Evolutionary conservation across 148 eudicot genomes (phyloP).

Genomic region (Salicornia ramosissima): DNA sequence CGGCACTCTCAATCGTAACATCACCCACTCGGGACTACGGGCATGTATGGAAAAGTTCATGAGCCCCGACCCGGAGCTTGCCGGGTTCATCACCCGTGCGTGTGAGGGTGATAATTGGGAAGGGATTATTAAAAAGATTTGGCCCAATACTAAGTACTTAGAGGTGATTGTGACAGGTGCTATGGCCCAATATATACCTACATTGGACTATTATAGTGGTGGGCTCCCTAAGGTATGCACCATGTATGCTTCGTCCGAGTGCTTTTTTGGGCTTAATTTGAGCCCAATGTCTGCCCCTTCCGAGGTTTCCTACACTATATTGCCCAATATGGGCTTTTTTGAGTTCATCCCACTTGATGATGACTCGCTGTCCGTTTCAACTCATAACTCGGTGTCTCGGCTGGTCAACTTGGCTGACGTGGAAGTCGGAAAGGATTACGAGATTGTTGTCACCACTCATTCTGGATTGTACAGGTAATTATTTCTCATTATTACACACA

Average conservation of each 20-base stretch:
- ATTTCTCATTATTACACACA: too few species aligned
- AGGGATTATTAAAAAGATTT: conserved; percentile 59
- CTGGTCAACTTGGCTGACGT: conserved; percentile 56
- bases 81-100: conserved; percentile 35
- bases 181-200: conserved; percentile 68
- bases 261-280: conserved; percentile 69
- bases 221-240: conserved; percentile 58
- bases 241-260: conserved; percentile 68
- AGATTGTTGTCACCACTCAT: conserved; percentile 68
- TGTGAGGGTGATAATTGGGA: conserved; percentile 66
- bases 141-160: conserved; percentile 79
- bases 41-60: conserved; percentile 37
- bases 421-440: conserved; percentile 64
- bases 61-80: conserved; percentile 49
- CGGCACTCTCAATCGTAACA: conserved; percentile 40
- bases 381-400: conserved; percentile 25
- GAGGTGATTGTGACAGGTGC: conserved; percentile 72
- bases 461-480: conserved; percentile 55
- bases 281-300: conserved; percentile 58
- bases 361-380: background rate
- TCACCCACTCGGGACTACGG: conserved; percentile 44
- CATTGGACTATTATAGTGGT: conserved; percentile 67
- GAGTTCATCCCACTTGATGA: conserved; percentile 71
- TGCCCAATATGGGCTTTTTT: conserved; percentile 84
- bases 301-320: conserved; percentile 66